Conservation (phyloP, 768 basidiomycete species). For the Boletus tomentosulus region DNA sequence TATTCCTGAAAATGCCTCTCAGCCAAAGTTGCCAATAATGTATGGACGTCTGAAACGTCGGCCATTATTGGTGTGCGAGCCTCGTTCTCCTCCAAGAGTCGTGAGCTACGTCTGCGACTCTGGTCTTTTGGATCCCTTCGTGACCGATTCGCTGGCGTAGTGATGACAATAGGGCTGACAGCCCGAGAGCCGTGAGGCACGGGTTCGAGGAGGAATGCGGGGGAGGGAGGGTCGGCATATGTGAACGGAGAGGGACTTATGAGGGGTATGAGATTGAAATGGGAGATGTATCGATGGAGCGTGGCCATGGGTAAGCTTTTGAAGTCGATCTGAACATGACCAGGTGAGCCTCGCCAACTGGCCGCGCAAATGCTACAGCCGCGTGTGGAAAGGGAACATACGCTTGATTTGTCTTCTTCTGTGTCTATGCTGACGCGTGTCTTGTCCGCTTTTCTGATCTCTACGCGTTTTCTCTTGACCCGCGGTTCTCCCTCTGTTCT, state of each 20-base stretch:
- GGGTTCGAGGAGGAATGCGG: constrained; percentile 53
- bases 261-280: constrained; percentile 66
- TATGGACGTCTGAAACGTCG: constrained; percentile 66
- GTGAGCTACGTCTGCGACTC: constrained; percentile 63
- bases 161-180: constrained; percentile 43
- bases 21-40: constrained; percentile 61
- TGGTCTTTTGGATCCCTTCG: constrained; percentile 63
- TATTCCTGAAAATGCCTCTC: constrained; percentile 71
- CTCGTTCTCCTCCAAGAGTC: constrained; percentile 61
- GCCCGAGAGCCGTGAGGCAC: constrained; percentile 42
- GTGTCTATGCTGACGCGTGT: constrained; percentile 31
- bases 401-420: constrained; percentile 31
- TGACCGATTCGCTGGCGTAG: constrained; percentile 67
- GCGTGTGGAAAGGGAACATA: constrained; percentile 10
- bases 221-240: constrained; percentile 66
- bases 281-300: constrained; percentile 68
- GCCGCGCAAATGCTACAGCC: not conserved
- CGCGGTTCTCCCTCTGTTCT: constrained; percentile 71
- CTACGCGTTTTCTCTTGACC: constrained; percentile 68
- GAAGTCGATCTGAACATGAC: constrained; percentile 63
- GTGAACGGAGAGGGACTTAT: constrained; percentile 69
- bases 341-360: constrained; percentile 9
- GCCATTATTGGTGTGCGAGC: constrained; percentile 62
- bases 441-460: constrained; percentile 40
- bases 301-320: constrained; percentile 59